A percentile compares a stretch with the other conserved stretches of the same genome.
These are phyloP conservation scores for Kwoniella dendrophila DNA, from an alignment of 768 basidiomycete species.

Conservation along the genomic window DNA sequence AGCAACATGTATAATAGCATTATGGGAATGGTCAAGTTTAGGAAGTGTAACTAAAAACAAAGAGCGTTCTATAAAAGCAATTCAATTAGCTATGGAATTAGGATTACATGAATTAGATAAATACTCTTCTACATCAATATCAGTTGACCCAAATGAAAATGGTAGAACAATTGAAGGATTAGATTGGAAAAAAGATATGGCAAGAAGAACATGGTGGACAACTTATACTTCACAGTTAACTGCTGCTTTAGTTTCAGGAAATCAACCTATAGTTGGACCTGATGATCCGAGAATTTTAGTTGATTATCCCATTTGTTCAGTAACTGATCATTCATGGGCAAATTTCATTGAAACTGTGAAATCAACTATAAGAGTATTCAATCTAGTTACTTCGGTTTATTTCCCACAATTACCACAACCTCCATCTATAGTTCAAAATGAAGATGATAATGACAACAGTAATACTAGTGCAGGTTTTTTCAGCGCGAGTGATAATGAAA, in stretches of 20 bases:
- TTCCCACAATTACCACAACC: constrained; percentile 21
- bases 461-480: neutral
- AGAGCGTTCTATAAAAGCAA: constrained; percentile 35
- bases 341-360: constrained; percentile 47
- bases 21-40: constrained; percentile 52
- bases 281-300: constrained; percentile 49
- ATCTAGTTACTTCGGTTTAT: constrained; percentile 47
- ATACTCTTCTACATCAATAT: constrained; percentile 7
- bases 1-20: constrained; percentile 44
- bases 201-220: constrained; percentile 53
- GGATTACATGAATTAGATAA: constrained; percentile 51
- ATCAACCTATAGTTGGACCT: constrained; percentile 39
- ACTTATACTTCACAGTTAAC: constrained; percentile 43
- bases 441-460: neutral
- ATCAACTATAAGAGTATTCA: constrained; percentile 42
- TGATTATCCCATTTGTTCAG: constrained; percentile 48
- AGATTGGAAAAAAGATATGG: constrained; percentile 52
- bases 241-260: constrained; percentile 44
- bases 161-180: constrained; percentile 43
- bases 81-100: constrained; percentile 51
- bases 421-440: neutral
- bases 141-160: neutral
- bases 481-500: neutral
- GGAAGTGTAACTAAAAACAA: constrained; percentile 36
- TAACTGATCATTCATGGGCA: constrained; percentile 47